Percentiles rank a stretch among this genome's conserved stretches.
These are phyloP conservation scores for Yamadazyma diddensiae DNA, from an alignment of 1,139 yeast genomes.

Conservation along the genomic window DNA sequence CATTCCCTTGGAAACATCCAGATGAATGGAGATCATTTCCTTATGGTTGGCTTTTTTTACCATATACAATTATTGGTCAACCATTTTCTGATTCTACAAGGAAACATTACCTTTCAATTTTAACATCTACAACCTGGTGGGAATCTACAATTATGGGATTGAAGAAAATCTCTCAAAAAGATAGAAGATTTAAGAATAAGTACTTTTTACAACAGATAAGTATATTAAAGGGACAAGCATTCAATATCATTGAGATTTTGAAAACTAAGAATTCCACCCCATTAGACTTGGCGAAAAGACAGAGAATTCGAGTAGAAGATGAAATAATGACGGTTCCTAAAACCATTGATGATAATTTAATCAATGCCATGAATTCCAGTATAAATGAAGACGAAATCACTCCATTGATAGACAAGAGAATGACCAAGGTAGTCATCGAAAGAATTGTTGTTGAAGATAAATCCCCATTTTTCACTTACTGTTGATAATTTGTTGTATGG, in stretches of 20 bases:
- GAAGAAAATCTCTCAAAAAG: constrained; percentile 49
- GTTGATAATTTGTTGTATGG: too few relatives aligned
- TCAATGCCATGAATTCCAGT: constrained; percentile 5
- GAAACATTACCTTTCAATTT: constrained; percentile 53
- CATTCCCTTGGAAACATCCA: constrained; percentile 83
- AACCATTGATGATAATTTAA: constrained; percentile 8
- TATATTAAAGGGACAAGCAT: constrained; percentile 75
- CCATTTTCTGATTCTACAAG: constrained; percentile 62
- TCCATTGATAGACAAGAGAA: constrained; percentile 7
- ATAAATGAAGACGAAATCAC: constrained; percentile 7
- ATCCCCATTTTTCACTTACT: constrained; percentile 73
- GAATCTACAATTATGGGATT: constrained; percentile 51
- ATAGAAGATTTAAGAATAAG: constrained; percentile 60
- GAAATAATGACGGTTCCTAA: constrained; percentile 60
- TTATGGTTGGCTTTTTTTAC: constrained; percentile 74
- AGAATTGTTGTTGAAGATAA: constrained; percentile 53
- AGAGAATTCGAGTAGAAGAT: constrained; percentile 58
- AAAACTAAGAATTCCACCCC: constrained; percentile 63
- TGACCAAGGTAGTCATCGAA: constrained; percentile 39
- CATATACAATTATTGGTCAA: constrained; percentile 60
- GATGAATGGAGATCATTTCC: constrained; percentile 83
- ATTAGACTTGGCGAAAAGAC: constrained; percentile 59
- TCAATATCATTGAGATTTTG: constrained; percentile 67
- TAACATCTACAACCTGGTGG: constrained; percentile 73
- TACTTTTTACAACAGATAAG: constrained; percentile 71